A percentile compares a stretch with the other conserved stretches of the same genome.
phyloP scores from a whole-genome alignment of 331 rosid species.

The Pyrus hybrid region DNA sequence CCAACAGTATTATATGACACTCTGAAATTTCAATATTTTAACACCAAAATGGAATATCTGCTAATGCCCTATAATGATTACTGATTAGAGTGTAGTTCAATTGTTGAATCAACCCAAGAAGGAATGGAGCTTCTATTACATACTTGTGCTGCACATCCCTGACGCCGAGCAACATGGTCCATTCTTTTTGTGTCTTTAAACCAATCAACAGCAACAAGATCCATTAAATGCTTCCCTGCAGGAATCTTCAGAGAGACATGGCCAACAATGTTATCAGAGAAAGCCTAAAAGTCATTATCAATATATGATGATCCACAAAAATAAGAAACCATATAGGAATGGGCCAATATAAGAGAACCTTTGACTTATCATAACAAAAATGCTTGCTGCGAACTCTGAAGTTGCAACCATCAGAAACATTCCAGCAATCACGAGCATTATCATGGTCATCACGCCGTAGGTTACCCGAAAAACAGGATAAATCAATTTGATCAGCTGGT shows the following conservation, averaged over 20 bases:
- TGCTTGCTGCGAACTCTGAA: conserved; percentile 94
- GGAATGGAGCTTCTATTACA: conserved; percentile 14
- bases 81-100: background rate
- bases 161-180: conserved; percentile 93
- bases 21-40: background rate
- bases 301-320: background rate
- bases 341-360: conserved; percentile 38
- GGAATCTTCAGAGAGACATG: conserved; percentile 50
- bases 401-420: conserved; percentile 83
- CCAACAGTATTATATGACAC: background rate
- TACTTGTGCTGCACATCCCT: conserved; percentile 95
- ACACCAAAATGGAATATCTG: background rate
- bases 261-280: conserved; percentile 27
- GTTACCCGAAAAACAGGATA: conserved; percentile 84
- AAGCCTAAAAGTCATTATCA: conserved; percentile 4
- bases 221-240: conserved; percentile 94
- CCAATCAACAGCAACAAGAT: conserved; percentile 99
- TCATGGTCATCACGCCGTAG: conserved; percentile 72
- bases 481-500: conserved; percentile 61
- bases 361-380: conserved; percentile 78
- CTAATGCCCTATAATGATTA: background rate
- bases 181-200: conserved; percentile 94
- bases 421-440: conserved; percentile 94
- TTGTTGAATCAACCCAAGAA: background rate
- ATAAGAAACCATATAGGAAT: background rate